Conservation (phyloP, 2,329 filamentous ascomycete genomes). For the Paramyrothecium roridum region DNA sequence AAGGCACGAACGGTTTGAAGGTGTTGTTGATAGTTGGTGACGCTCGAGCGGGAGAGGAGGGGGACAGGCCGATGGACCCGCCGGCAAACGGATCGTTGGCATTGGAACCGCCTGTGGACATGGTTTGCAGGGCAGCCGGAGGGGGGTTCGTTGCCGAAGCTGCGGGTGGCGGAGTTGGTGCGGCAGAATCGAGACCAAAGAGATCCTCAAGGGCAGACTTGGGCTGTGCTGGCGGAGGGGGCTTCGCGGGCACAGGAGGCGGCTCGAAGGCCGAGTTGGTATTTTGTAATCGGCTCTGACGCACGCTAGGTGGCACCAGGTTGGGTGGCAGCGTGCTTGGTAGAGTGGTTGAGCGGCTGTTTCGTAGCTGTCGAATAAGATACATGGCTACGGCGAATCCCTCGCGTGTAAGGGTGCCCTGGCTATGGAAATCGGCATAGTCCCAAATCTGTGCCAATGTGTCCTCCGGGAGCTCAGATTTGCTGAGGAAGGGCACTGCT, state of each 20-base stretch:
- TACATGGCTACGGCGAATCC: constrained; percentile 99
- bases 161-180: constrained; percentile 39
- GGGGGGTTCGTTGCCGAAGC: constrained; percentile 22
- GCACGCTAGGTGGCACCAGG: constrained; percentile 83
- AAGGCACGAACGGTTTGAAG: constrained; percentile 90
- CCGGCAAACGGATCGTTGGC: constrained; percentile 61
- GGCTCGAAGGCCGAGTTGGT: constrained; percentile 52
- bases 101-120: constrained; percentile 72
- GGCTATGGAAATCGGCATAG: constrained; percentile 87
- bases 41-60: constrained; percentile 53
- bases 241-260: constrained; percentile 32
- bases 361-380: constrained; percentile 85
- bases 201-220: constrained; percentile 90
- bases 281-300: constrained; percentile 53
- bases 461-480: constrained; percentile 86
- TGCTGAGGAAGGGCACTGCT: constrained; percentile 89
- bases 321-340: constrained; percentile 77
- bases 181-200: constrained; percentile 79
- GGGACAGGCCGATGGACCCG: constrained; percentile 40
- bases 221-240: constrained; percentile 41
- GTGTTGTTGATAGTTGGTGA: constrained; percentile 44
- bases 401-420: constrained; percentile 79
- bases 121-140: constrained; percentile 53
- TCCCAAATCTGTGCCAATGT: constrained; percentile 95
- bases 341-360: constrained; percentile 59